phyloP scores from a whole-genome alignment of 148 eudicot genomes.

The Rhododendron molle region DNA sequence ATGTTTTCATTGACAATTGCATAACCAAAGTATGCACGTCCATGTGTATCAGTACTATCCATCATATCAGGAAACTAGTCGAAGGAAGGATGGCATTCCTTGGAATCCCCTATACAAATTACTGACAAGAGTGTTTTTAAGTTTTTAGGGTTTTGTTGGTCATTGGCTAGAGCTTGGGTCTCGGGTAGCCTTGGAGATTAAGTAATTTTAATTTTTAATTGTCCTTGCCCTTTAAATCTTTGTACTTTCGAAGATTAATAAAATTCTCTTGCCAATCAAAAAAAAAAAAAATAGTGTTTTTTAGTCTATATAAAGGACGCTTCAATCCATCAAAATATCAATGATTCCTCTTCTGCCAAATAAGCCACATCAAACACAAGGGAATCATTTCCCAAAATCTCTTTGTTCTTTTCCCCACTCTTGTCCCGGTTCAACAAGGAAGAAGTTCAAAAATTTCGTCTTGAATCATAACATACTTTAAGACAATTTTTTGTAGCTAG shows the following conservation, averaged over 20 bases:
- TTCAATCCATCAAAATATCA: too few species aligned
- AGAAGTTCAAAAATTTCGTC: not conserved
- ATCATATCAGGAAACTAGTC: not conserved
- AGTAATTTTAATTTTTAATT: too few species aligned
- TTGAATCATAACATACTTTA: not conserved
- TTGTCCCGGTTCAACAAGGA: not conserved
- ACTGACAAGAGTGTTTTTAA: not conserved
- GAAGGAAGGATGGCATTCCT: not conserved
- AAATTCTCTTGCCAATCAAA: too few species aligned
- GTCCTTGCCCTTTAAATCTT: too few species aligned
- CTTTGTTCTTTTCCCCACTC: not conserved
- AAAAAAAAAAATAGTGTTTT: too few species aligned
- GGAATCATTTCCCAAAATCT: not conserved
- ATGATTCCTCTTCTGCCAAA: too few species aligned
- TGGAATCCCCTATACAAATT: not conserved
- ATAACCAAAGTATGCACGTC: not conserved
- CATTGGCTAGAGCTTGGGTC: too few species aligned
- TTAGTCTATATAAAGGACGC: not conserved
- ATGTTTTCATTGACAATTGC: not conserved
- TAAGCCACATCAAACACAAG: not conserved
- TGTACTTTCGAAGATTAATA: too few species aligned
- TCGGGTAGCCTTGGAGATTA: too few species aligned
- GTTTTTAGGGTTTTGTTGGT: too few species aligned
- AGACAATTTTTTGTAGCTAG: not conserved
- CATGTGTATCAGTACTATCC: not conserved